These are phyloP conservation scores for Globisporangium polare DNA, from an alignment of 352 stramenopile species.

Conservation along the genomic window DNA sequence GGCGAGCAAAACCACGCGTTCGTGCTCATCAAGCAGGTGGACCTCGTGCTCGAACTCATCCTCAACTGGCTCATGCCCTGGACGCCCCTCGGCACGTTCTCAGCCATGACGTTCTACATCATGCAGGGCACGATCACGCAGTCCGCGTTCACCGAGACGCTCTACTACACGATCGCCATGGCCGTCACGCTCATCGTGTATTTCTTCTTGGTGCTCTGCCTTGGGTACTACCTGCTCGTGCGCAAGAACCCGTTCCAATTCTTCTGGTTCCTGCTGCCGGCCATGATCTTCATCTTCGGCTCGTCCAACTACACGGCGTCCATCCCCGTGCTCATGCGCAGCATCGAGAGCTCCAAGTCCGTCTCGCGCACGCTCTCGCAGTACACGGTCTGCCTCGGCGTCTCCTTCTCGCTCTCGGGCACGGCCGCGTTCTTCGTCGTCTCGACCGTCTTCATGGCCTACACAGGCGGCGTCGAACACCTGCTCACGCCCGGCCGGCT, in stretches of 20 bases:
- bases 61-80: slow-evolving; percentile 63
- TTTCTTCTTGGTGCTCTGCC: slow-evolving; percentile 52
- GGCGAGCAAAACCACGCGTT: slow-evolving; percentile 47
- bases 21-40: slow-evolving; percentile 50
- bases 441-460: slow-evolving; percentile 57
- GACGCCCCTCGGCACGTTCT: slow-evolving; percentile 43
- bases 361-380: slow-evolving; percentile 62
- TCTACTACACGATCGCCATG: slow-evolving; percentile 42
- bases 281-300: slow-evolving; percentile 53
- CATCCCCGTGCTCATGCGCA: slow-evolving; percentile 58
- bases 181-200: slow-evolving; percentile 35
- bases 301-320: slow-evolving; percentile 43
- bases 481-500: slow-evolving; percentile 36
- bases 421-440: slow-evolving; percentile 50
- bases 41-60: slow-evolving; percentile 62
- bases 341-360: slow-evolving; percentile 54
- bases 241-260: slow-evolving; percentile 62
- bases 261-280: slow-evolving; percentile 46
- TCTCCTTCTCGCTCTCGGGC: slow-evolving; percentile 46
- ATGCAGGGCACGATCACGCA: slow-evolving; percentile 39
- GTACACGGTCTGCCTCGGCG: slow-evolving; percentile 49
- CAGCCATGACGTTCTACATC: slow-evolving; percentile 49
- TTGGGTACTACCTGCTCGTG: slow-evolving; percentile 52
- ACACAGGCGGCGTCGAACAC: slow-evolving; percentile 38
- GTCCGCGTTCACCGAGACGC: slow-evolving; percentile 25